Evolutionary conservation across 1,284 basidiomycete genomes (phyloP).

Genomic region (Phellinidium pouzarii): DNA sequence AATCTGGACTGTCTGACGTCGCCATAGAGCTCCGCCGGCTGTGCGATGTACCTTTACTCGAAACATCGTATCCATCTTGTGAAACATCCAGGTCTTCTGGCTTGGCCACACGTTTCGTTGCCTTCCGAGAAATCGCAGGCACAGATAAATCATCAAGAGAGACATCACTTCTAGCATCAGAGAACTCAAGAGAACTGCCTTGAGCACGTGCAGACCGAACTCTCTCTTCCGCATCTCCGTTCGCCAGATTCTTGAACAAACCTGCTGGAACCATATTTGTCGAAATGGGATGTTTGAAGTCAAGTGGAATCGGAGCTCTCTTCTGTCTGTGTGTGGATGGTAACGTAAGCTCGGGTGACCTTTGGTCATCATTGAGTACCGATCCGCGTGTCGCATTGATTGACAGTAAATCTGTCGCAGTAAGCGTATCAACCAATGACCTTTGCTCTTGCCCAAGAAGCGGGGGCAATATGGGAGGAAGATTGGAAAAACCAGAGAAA

Average conservation of each 20-base stretch:
- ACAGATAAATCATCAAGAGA: constrained; percentile 71
- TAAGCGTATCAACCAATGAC: constrained; percentile 7
- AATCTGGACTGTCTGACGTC: constrained; percentile 30
- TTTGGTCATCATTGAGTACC: constrained; percentile 9
- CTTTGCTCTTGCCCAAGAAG: constrained; percentile 14
- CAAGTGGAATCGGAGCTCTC: constrained; percentile 71
- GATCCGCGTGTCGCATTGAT: constrained; percentile 15
- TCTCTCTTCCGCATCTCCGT: constrained; percentile 47
- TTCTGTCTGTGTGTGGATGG: constrained; percentile 28
- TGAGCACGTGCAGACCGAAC: constrained; percentile 64
- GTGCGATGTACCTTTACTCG: constrained; percentile 7
- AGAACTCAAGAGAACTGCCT: constrained; percentile 55
- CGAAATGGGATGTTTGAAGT: constrained; percentile 69
- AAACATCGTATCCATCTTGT: constrained; percentile 4
- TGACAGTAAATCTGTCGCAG: constrained; percentile 11
- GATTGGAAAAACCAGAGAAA: constrained; percentile 47
- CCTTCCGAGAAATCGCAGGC: constrained; percentile 56
- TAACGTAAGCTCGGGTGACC: constrained; percentile 17
- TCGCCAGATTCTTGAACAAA: constrained; percentile 71
- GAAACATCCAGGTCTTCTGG: constrained; percentile 14
- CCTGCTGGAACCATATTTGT: constrained; percentile 76
- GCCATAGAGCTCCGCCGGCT: background rate
- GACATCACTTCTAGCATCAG: constrained; percentile 55
- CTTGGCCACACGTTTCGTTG: constrained; percentile 30
- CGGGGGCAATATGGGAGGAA: constrained; percentile 16